Base-by-base conservation (phyloP, 2,329 filamentous ascomycete genomes). In the Hypoxylon sp. region DNA sequence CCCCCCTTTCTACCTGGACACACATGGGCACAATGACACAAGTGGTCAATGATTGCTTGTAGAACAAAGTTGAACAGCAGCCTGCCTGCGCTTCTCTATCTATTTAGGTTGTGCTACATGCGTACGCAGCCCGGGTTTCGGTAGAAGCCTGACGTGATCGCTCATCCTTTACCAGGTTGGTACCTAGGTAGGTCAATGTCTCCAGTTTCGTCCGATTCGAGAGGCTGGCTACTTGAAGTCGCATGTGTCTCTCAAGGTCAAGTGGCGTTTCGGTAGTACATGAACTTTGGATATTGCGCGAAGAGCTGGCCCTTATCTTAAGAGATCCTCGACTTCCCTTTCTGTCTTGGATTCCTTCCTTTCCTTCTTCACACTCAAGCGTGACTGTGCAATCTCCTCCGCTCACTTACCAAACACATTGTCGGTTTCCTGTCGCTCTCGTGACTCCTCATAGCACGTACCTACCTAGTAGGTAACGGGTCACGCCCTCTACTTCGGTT, bases 121-220 rank as follows among this genome's bases (percentile, higher is more conserved):
- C 49, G 55, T 41, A 49, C 53, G 39, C 46, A 52, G 43, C 49
- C 58, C 53, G 65, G 65, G 49, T 51, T 32, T 43, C 44, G 34
- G 49, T 58, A 60, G 59, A 59, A 59, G 56, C 34, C 63, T 44
- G 26, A 61, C 53, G 56, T 50, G 46, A 63, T 61, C 37, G 43
- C 54, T 22, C 39, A 59, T 56, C 39, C 20, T 49, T 56, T 56
- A 54, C 56, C 28, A 63, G 46, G 34, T 51, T 46, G 6, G 37
- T n/a, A n/a, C n/a, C n/a, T n/a, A n/a, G n/a, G n/a, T 32, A 43
- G 11, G 48, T 19, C 48, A 50, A 48, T 39, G 48, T 59, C 46
- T 46, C 39, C 59, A 43, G 34, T 44, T n/a, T 44, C 19, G 49
- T 50, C 54, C 46, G 10, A 19, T 55, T 6, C 7, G 44, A 28